Evolutionary conservation across 2,329 filamentous ascomycete genomes (phyloP).

Genomic region (Simplicillium aogashimaense): DNA sequence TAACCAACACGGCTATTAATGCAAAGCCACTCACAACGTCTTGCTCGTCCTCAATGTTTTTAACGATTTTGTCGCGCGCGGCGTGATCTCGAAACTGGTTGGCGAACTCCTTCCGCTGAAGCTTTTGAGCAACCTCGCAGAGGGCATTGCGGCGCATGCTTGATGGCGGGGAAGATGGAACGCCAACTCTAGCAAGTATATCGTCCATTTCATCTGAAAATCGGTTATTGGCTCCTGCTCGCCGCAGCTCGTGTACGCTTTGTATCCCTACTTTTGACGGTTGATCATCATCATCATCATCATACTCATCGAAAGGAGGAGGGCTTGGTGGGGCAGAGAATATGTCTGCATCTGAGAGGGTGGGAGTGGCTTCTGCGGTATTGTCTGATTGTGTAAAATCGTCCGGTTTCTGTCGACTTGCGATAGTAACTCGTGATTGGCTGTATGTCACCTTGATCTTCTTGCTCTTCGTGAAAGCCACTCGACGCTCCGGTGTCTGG

Average conservation of each 20-base stretch:
- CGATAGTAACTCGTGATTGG: constrained; percentile 19
- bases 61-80: constrained; percentile 59
- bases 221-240: constrained; percentile 56
- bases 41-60: constrained; percentile 46
- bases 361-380: background rate
- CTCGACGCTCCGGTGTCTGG: constrained; percentile 16
- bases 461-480: constrained; percentile 15
- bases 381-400: constrained; percentile 2
- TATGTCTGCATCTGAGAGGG: background rate
- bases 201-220: constrained; percentile 58
- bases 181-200: constrained; percentile 49
- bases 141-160: constrained; percentile 49
- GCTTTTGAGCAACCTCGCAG: constrained; percentile 48
- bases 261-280: constrained; percentile 41
- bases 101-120: constrained; percentile 53
- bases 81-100: constrained; percentile 66
- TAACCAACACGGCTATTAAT: constrained; percentile 52
- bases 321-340: constrained; percentile 2
- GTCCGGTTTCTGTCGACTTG: constrained; percentile 15
- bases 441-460: constrained; percentile 25
- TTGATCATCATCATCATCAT: constrained; percentile 24
- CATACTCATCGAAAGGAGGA: constrained; percentile 14
- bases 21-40: constrained; percentile 55
- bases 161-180: constrained; percentile 31
- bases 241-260: constrained; percentile 55